phyloP scores from a whole-genome alignment of 1,284 basidiomycete species.

The Coniferiporia weirii region DNA sequence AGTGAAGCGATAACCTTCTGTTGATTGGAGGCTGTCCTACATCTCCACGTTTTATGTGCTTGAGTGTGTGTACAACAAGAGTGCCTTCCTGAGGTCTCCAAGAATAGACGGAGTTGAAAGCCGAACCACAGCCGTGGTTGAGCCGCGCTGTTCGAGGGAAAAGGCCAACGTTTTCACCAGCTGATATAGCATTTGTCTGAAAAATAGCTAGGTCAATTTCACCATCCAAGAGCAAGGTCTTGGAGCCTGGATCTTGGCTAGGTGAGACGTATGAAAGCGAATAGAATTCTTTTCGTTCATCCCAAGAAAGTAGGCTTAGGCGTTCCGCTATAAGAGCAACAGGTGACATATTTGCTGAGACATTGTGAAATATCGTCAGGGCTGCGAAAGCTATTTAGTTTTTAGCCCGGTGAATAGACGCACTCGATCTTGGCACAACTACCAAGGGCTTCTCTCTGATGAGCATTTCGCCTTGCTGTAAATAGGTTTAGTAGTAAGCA shows the following conservation, averaged over 20 bases:
- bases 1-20: not conserved
- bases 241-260: conserved; percentile 35
- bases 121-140: conserved; percentile 60
- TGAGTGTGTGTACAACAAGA: conserved; percentile 53
- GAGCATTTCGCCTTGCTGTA: conserved; percentile 52
- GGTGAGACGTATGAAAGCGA: conserved; percentile 52
- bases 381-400: not conserved
- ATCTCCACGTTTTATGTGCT: conserved; percentile 44
- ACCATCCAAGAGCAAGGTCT: conserved; percentile 29
- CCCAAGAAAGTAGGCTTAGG: conserved; percentile 30
- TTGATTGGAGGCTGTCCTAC: conserved; percentile 28
- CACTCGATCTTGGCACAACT: conserved; percentile 43
- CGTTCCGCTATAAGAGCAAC: conserved; percentile 35
- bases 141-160: conserved; percentile 58
- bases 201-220: conserved; percentile 54
- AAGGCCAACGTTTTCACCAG: conserved; percentile 46
- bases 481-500: not conserved
- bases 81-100: conserved; percentile 44
- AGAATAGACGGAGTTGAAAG: conserved; percentile 58
- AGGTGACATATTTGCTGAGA: conserved; percentile 40
- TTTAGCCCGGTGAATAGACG: conserved; percentile 19
- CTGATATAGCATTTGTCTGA: conserved; percentile 57
- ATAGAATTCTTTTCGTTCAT: conserved; percentile 37
- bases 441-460: conserved; percentile 52
- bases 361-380: not conserved